These are phyloP conservation scores for Penicillium cosmopolitanum DNA, from an alignment of 495 filamentous ascomycete genomes.

Conservation along the genomic window DNA sequence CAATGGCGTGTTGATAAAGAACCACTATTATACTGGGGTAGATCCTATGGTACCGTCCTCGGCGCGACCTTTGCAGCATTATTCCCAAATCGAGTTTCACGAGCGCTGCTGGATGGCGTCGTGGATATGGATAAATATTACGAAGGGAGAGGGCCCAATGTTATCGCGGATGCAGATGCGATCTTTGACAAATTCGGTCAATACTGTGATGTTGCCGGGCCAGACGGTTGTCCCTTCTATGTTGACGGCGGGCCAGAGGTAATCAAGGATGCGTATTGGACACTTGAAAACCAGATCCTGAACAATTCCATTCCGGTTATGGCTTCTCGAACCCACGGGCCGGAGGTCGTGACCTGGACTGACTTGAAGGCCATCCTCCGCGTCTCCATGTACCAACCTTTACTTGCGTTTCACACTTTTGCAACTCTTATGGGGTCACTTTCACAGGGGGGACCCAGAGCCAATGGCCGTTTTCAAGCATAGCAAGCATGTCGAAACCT, in stretches of 20 bases:
- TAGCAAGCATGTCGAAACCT: constrained; percentile 32
- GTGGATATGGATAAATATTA: constrained; percentile 55
- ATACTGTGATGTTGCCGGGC: constrained; percentile 52
- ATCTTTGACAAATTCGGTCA: constrained; percentile 50
- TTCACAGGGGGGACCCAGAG: constrained; percentile 54
- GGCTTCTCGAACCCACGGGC: constrained; percentile 34
- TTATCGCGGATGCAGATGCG: constrained; percentile 52
- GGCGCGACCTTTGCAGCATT: constrained; percentile 61
- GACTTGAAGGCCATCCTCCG: constrained; percentile 40
- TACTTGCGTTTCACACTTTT: constrained; percentile 58
- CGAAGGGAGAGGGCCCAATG: constrained; percentile 41
- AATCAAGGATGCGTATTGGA: constrained; percentile 46
- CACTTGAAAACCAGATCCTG: constrained; percentile 42
- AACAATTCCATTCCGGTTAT: constrained; percentile 51
- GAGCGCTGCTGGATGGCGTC: constrained; percentile 57
- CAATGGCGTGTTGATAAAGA: constrained; percentile 41
- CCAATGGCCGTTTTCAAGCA: constrained; percentile 54
- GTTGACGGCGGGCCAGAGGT: constrained; percentile 37
- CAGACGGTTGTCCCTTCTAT: constrained; percentile 45
- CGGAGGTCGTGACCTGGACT: constrained; percentile 49
- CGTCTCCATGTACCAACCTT: constrained; percentile 57
- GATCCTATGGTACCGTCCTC: constrained; percentile 71
- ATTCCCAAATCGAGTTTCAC: constrained; percentile 53
- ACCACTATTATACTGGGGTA: constrained; percentile 64
- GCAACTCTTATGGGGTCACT: constrained; percentile 59